A percentile compares a stretch with the other conserved stretches of the same genome.
Conservation (phyloP, 306 rosid species). For the Phaseolus lunatus region DNA sequence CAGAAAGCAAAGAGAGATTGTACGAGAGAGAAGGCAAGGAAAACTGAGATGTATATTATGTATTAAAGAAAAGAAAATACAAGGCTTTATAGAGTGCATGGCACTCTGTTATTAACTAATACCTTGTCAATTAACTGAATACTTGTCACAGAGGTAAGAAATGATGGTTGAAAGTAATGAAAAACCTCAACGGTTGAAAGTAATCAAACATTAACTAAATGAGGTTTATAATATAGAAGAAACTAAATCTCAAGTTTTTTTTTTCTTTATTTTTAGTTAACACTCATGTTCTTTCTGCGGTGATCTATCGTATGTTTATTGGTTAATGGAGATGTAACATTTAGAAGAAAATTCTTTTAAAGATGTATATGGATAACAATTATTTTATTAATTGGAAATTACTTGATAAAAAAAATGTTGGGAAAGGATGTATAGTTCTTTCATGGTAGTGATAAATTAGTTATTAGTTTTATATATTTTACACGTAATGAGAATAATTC, state of each 20-base stretch:
- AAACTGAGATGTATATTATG: no score
- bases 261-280: constrained; percentile 5
- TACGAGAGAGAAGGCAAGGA: no score
- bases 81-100: no score
- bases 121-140: constrained; percentile 4
- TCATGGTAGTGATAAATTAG: constrained; percentile 17
- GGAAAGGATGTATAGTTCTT: constrained; percentile 3
- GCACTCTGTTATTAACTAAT: no score
- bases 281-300: constrained; percentile 14
- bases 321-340: constrained; percentile 2
- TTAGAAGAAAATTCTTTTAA: constrained; percentile 9
- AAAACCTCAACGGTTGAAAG: background rate
- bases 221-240: constrained; percentile 9
- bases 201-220: background rate
- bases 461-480: constrained; percentile 9
- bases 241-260: constrained; percentile 1
- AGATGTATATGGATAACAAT: constrained; percentile 13
- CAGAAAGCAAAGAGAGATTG: no score
- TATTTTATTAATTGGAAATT: constrained; percentile 16
- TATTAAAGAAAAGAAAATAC: no score
- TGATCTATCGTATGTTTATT: constrained; percentile 6
- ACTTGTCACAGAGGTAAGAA: background rate
- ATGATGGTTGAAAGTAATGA: background rate
- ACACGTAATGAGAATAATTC: background rate
- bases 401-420: constrained; percentile 22